These are phyloP conservation scores for Sabuloglossum arenarium DNA, from an alignment of 495 filamentous ascomycete species.

Conservation along the genomic window DNA sequence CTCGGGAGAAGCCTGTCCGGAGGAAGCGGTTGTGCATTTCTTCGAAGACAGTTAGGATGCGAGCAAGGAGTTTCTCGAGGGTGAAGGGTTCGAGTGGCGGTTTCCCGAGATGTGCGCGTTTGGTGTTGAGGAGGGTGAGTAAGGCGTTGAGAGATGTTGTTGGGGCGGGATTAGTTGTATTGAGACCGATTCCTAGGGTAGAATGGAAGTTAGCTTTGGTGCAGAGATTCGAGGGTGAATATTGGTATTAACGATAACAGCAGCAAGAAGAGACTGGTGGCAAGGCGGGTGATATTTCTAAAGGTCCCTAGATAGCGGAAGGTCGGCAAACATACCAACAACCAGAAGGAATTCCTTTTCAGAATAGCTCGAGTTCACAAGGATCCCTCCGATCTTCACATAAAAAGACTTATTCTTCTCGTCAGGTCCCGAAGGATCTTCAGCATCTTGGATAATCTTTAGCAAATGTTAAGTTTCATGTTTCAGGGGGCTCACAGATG, in stretches of 20 bases:
- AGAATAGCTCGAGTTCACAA: slow-evolving; percentile 74
- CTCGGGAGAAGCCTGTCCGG: slow-evolving; percentile 43
- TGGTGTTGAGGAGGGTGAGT: slow-evolving; percentile 18
- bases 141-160: slow-evolving; percentile 73
- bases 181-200: slow-evolving; percentile 57
- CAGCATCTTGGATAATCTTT: slow-evolving; percentile 31
- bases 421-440: slow-evolving; percentile 40
- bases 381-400: slow-evolving; percentile 84
- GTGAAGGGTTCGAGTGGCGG: slow-evolving; percentile 32
- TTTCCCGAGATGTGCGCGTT: background rate
- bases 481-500: slow-evolving; percentile 31
- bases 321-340: slow-evolving; percentile 16
- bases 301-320: background rate
- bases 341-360: slow-evolving; percentile 66
- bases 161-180: slow-evolving; percentile 66
- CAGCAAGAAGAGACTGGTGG: background rate
- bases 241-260: background rate
- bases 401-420: slow-evolving; percentile 43
- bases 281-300: background rate
- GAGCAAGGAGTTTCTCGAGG: slow-evolving; percentile 65
- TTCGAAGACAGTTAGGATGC: slow-evolving; percentile 64
- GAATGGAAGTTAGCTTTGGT: too few species aligned
- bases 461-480: background rate
- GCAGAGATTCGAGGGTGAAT: too few species aligned
- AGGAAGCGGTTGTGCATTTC: slow-evolving; percentile 55